A percentile compares a stretch with the other conserved stretches of the same genome.
Conservation (phyloP, 2,329 filamentous ascomycete species). For the Diplodia mutila region DNA sequence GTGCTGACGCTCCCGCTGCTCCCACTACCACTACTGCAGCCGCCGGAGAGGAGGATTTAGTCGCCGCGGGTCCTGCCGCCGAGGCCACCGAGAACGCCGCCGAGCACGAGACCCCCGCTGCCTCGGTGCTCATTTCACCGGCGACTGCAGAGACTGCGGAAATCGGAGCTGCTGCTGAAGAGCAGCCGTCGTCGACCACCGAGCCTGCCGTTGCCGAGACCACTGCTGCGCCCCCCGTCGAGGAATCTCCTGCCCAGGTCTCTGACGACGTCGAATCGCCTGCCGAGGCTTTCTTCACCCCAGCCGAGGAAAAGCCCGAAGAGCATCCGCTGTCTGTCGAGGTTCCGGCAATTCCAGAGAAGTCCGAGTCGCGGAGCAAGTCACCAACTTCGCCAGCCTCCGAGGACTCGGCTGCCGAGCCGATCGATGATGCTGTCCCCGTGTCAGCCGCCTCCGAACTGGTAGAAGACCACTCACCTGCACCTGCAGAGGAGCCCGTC, state of each 20-base stretch:
- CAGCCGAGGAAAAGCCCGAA: neutral
- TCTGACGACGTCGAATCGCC: neutral
- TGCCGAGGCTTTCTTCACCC: neutral
- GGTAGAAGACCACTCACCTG: neutral
- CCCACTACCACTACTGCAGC: neutral
- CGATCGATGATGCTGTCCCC: neutral
- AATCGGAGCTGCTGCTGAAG: no score
- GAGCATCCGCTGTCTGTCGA: neutral
- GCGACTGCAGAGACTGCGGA: neutral
- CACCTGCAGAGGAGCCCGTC: neutral
- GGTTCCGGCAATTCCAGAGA: neutral
- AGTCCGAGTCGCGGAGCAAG: neutral
- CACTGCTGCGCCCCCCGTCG: neutral
- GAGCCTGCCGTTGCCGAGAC: neutral
- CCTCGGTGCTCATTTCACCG: neutral
- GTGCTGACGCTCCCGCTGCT: neutral
- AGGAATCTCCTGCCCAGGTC: neutral
- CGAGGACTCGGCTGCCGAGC: neutral
- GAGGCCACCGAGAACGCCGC: neutral
- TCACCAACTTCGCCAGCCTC: neutral
- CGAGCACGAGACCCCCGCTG: neutral
- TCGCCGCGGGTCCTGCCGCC: neutral
- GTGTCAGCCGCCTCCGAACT: neutral
- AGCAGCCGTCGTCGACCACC: no score
- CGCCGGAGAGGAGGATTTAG: neutral